Evolutionary conservation across 805 yeast genomes (phyloP), one percentile per base, ranked within the genome.

Genomic region (Saturnispora halmiae): DNA sequence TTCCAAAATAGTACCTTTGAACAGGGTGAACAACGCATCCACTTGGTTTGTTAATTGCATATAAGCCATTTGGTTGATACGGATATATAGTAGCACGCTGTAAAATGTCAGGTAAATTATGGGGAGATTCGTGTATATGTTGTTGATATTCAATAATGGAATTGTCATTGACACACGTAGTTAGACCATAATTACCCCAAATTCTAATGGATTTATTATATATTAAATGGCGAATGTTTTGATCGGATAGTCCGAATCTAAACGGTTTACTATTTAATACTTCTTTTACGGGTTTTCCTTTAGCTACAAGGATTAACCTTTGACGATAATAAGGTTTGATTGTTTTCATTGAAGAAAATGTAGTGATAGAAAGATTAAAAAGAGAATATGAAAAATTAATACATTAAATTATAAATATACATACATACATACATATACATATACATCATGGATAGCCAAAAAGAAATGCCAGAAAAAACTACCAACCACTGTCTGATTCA

Each of bases 401-500:
- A n/a, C n/a, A n/a, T n/a, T 30, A 6, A 32, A 31, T 15, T 16
- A 32, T 13, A 19, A 19, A 21, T 9, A 32, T 6, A 19, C 11
- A 15, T 7, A 9, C 19, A 8, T 19, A 16, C 19, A n/a, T 11
- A 8, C 16, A n/a, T n/a, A n/a, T n/a, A n/a, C n/a, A n/a, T n/a
- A n/a, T n/a, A n/a, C n/a, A n/a, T n/a, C n/a, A n/a, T n/a, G n/a
- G n/a, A n/a, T n/a, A n/a, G n/a, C n/a, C 10, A 22, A 22, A 10
- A 10, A 22, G 10, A 10, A 22, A 22, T 22, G 10, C 10, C 6
- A 22, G 6, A 15, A 8, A 33, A 34, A 28, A 15, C 20, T 30
- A 73, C 86, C 86, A 80, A 40, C 85, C 95, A 40, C 73, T 80
- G 45, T 82, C 88, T 48, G 82, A 92, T 50, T 83, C 94, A 45